Conservation (phyloP, 163 green algal species). For the Scenedesmus sp. region DNA sequence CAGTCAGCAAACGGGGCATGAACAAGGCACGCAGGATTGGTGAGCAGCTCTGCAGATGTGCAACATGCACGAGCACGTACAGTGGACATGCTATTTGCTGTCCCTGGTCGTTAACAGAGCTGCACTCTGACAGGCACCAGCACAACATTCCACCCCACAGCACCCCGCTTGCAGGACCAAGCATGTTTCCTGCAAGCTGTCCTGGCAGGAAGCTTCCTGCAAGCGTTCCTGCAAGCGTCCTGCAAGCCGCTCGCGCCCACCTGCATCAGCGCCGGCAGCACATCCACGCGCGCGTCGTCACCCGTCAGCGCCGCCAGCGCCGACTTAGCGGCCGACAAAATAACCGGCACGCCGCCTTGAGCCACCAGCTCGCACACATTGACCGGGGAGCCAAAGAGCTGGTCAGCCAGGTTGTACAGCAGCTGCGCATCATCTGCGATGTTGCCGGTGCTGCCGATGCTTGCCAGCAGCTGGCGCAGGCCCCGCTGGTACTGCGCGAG, state of each 20-base stretch:
- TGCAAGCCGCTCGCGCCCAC: not conserved
- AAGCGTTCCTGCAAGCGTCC: not conserved
- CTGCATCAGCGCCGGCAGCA: conserved; percentile 35
- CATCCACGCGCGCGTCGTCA: not conserved
- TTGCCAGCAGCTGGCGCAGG: conserved; percentile 2
- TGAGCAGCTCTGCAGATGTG: too few relatives aligned
- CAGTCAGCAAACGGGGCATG: not conserved
- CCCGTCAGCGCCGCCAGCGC: not conserved
- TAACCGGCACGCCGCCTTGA: conserved; percentile 17
- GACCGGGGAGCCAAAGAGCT: conserved; percentile 18
- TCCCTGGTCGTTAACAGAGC: too few relatives aligned
- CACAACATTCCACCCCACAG: not conserved
- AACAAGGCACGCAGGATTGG: not conserved
- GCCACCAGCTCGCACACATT: conserved; percentile 23
- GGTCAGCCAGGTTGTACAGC: conserved; percentile 19
- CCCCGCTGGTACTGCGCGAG: not conserved
- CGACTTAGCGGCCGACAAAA: not conserved
- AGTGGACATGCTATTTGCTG: too few relatives aligned
- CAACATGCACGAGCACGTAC: too few relatives aligned
- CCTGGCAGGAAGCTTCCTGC: not conserved
- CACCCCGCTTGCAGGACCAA: not conserved
- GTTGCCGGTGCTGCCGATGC: not conserved
- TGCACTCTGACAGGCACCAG: not conserved
- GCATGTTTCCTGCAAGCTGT: not conserved
- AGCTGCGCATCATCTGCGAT: not conserved